Base-by-base conservation (phyloP, 768 basidiomycete species). In the Dictyophora rubrovolvata region DNA sequence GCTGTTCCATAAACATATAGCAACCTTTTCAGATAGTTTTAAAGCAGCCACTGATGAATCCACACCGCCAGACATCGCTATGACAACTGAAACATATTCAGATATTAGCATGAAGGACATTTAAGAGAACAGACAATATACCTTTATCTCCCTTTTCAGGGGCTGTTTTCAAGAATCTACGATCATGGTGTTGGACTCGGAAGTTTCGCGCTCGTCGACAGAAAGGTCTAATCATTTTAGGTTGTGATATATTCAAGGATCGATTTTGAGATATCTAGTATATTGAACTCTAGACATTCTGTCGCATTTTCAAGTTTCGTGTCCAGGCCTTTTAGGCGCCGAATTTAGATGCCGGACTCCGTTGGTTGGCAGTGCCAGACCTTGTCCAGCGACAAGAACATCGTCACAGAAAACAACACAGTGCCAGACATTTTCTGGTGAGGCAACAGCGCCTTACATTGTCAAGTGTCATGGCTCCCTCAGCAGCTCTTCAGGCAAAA, bases 61-160 rank as follows among this genome's bases (percentile, higher is more conserved):
- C 12, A 97, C 93, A 2, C 94, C 94, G 23, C 94, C 94, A 0
- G 91, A 94, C 89, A 96, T 93, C 20, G 89, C 92, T 8, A 95
- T 82, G 6, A 89, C 81, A 51, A 98, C 93, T 93, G 63, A 20
- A 48, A 18, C 34, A 16, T 12, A 57, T 20, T 37, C 23, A 59
- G 55, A 35, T 33, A 59, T 52, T 34, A 47, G 23, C 14, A 56
- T 23, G 46, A 55, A 62, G 8, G 61, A 14, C 12, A 4, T 14
- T 14, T 14, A 42, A 42, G 42, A 42, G 42, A n/a, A 42, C 2
- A n/a, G n/a, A 42, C 2, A 42, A 42, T 14, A 42, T 12, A 42
- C 42, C 42, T 42, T 42, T 42, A n/a, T 42, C 42, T 42, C 42
- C 42, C 42, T 12, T 42, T 42, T 42, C n/a, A 12, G 42, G 42